These are phyloP conservation scores for Neurospora sp. DNA, from an alignment of 495 filamentous ascomycete species.

Conservation along the genomic window DNA sequence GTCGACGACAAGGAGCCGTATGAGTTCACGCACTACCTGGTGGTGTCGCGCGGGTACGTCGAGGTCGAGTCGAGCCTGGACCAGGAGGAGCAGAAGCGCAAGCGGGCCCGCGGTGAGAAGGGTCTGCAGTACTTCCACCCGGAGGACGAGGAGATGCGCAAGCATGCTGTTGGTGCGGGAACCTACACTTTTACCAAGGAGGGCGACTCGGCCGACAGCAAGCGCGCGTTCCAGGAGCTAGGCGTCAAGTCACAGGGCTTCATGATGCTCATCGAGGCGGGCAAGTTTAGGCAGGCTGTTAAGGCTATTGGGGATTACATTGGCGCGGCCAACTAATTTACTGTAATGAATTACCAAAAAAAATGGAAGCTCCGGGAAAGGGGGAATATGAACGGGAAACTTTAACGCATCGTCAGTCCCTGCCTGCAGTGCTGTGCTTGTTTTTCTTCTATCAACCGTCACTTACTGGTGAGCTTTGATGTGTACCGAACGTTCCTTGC, in stretches of 20 bases:
- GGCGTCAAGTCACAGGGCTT: constrained; percentile 76
- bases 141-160: constrained; percentile 85
- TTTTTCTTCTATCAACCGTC: not conserved
- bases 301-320: constrained; percentile 65
- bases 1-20: constrained; percentile 88
- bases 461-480: not conserved
- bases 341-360: not conserved
- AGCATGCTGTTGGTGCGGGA: constrained; percentile 54
- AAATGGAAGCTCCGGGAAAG: not conserved
- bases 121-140: constrained; percentile 82
- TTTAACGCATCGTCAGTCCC: not conserved
- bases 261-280: constrained; percentile 67
- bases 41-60: constrained; percentile 80
- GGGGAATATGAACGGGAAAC: not conserved
- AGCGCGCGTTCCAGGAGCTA: constrained; percentile 86
- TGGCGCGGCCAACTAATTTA: constrained; percentile 20
- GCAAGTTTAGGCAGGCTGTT: constrained; percentile 55
- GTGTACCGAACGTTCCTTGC: not conserved
- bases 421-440: not conserved
- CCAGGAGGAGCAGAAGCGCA: constrained; percentile 58
- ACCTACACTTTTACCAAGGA: constrained; percentile 69
- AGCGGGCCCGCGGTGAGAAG: constrained; percentile 55
- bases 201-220: constrained; percentile 76
- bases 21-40: constrained; percentile 83
- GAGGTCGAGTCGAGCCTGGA: constrained; percentile 79